Base-by-base conservation (phyloP, 768 basidiomycete species). In the Lactarius sanguifluus region DNA sequence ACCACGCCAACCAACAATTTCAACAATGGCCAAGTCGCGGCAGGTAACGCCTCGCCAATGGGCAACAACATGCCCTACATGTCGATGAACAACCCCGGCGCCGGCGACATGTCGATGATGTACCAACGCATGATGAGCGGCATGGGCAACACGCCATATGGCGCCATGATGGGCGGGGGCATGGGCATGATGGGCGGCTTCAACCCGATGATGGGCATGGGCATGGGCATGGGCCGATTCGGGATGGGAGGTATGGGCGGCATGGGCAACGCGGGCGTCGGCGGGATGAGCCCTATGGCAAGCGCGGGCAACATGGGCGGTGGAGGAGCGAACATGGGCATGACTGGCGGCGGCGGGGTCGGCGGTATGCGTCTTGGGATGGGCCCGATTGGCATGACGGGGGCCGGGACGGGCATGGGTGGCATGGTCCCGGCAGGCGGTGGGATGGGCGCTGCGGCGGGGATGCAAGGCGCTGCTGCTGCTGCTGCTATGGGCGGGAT, bases 51-150 rank as follows among this genome's bases (percentile, higher is more conserved):
- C 7, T 64, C 73, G 56, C 73, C 72, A n/a, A 76, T 76, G 64
- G 78, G 70, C 23, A 78, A 74, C 8, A 38, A 18, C 81, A 81
- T 73, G 79, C 77, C 57, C 68, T 74, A 50, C 80, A 79, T 67
- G 83, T 80, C 72, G 73, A 71, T 72, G 73, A 72, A 62, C 72
- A 73, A 59, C 60, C 25, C 65, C 23, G 71, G 41, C 34, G 61
- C 23, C 50, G 67, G 50, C 25, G 72, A 50, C 77, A 78, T 55
- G 75, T 65, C 60, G 59, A 67, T 64, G 74, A 86, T 98, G 66
- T 98, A 97, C 78, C 93, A 95, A 41, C 90, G 94, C 68, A 98
- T 98, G 96, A 90, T 93, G 82, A 87, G 89, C 74, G 90, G 92
- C 80, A 85, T 91, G 57, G 84, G 85, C 43, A 86, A 80, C 45